Base-by-base conservation (phyloP, 139 green algal species). In the Deuterostichococcus epilithicus region DNA sequence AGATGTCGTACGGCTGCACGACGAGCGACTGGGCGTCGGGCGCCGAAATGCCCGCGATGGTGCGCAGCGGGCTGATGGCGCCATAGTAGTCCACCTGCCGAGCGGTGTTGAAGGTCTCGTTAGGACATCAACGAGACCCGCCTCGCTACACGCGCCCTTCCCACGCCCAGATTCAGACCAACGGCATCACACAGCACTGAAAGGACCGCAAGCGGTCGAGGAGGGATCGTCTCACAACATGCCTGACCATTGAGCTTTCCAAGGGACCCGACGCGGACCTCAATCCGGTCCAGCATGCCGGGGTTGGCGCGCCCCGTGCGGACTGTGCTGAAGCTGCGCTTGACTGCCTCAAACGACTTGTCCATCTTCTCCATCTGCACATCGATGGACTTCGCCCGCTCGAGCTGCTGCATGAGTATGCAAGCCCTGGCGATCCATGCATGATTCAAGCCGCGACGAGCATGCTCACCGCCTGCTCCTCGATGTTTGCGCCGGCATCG, bases 71-170 rank as follows among this genome's bases (percentile, higher is more conserved):
- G 1, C 91, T 94, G 1, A 79, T 73, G 0, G 88, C 76, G 1
- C 93, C 96, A 70, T 96, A 99, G 79, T 97, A 97, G 44, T 98
- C 94, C 36, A 99, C 91, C 88, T 94, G 83, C 33, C 1, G 60
- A 0, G 30, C 26, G 3, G 5, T 32, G 18, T 38, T 5, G 28
- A 72, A 32, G 5, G 20, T 18, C 34, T n/a, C n/a, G n/a, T n/a
- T n/a, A n/a, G n/a, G n/a, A n/a, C n/a, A n/a, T n/a, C n/a, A n/a
- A n/a, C n/a, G n/a, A n/a, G n/a, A n/a, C n/a, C n/a, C n/a, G n/a
- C n/a, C n/a, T n/a, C n/a, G n/a, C n/a, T n/a, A n/a, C n/a, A n/a
- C n/a, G n/a, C n/a, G n/a, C n/a, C n/a, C 26, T 10, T 70, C 63
- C 30, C 23, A 38, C 39, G 8, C 15, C 22, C 20, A 52, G 32